A percentile compares a stretch with the other conserved stretches of the same genome.
phyloP scores from a whole-genome alignment of 768 basidiomycete genomes.

The Dioszegia hungarica region DNA sequence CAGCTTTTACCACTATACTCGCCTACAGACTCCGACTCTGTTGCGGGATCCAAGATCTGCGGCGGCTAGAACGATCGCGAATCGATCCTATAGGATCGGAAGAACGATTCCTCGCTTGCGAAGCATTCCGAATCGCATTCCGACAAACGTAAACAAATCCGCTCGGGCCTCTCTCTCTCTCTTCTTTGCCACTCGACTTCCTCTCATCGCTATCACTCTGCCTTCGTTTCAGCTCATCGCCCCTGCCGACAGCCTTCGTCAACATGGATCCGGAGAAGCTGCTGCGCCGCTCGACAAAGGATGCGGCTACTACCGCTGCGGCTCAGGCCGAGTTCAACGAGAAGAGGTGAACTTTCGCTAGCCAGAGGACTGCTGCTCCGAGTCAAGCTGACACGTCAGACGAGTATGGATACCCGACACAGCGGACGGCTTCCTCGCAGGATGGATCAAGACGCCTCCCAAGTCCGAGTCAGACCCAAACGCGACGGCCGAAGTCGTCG shows the following conservation, averaged over 20 bases:
- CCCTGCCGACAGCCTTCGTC: no score
- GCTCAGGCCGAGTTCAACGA: slow-evolving; percentile 94
- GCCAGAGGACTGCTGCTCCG: not conserved
- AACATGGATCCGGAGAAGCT: slow-evolving; percentile 40
- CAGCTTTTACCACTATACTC: no score
- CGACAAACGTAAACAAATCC: no score
- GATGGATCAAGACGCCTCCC: slow-evolving; percentile 70
- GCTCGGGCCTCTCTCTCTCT: no score
- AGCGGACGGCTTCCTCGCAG: slow-evolving; percentile 85
- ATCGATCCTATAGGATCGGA: no score
- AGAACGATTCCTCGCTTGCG: no score
- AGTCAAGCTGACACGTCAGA: slow-evolving; percentile 15
- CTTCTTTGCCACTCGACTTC: not conserved
- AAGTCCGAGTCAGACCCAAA: slow-evolving; percentile 58
- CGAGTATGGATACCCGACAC: slow-evolving; percentile 96
- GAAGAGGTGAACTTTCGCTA: slow-evolving; percentile 62
- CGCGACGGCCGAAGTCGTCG: slow-evolving; percentile 66
- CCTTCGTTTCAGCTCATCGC: no score
- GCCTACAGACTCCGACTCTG: no score
- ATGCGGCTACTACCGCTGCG: slow-evolving; percentile 77
- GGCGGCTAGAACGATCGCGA: no score
- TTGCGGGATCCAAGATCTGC: no score
- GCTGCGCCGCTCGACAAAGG: slow-evolving; percentile 45
- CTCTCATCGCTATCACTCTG: no score
- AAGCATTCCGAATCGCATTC: no score